Evolutionary conservation across 495 filamentous ascomycete genomes (phyloP).

Genomic region (Hyaloscypha hepaticicola): DNA sequence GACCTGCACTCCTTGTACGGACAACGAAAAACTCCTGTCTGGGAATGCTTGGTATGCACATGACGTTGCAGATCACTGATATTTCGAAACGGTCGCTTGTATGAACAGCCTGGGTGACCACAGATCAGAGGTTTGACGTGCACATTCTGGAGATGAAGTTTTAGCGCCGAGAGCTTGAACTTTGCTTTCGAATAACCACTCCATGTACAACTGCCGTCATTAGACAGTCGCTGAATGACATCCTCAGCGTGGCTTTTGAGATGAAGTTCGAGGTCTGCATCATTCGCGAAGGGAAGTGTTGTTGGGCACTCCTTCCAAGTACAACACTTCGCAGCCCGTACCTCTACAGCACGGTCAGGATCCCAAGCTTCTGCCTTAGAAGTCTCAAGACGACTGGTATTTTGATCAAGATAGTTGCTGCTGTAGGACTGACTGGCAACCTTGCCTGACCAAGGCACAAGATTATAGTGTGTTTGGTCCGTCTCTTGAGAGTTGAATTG

Average conservation of each 20-base stretch:
- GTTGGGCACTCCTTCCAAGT: not conserved
- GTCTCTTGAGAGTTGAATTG: not conserved
- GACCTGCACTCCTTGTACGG: not conserved
- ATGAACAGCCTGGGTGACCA: not conserved
- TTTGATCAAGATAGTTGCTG: not conserved
- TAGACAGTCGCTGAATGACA: not conserved
- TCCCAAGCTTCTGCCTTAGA: not conserved
- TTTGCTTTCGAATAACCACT: not conserved
- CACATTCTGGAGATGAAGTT: not conserved
- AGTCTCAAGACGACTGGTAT: no score
- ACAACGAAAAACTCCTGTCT: not conserved
- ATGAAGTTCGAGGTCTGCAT: not conserved
- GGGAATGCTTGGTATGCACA: not conserved
- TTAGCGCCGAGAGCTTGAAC: not conserved
- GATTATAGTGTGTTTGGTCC: not conserved
- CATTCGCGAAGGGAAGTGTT: not conserved
- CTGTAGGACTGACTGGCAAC: not conserved
- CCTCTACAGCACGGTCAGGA: not conserved
- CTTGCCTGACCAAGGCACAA: not conserved
- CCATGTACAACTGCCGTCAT: not conserved
- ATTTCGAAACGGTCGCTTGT: not conserved
- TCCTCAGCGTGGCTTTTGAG: not conserved
- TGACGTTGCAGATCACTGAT: not conserved
- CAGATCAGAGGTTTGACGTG: not conserved
- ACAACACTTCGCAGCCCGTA: not conserved